A percentile compares a stretch with the other conserved stretches of the same genome.
Conservation (phyloP, 306 rosid genomes). For the Vigna nakashimae region DNA sequence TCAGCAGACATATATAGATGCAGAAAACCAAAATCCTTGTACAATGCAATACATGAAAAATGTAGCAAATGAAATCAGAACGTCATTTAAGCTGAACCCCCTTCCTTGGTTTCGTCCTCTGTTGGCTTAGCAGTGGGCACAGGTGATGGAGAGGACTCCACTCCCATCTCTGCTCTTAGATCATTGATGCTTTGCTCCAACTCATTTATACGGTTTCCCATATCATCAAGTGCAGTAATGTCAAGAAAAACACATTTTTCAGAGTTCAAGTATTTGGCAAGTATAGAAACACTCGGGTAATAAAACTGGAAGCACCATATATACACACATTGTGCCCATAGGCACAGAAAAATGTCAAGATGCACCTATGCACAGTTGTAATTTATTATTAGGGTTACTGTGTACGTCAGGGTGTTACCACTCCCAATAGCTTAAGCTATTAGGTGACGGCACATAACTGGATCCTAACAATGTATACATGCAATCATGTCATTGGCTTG, state of each 20-base stretch:
- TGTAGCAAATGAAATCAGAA: conserved; percentile 31
- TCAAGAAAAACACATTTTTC: conserved; percentile 61
- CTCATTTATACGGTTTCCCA: conserved; percentile 93
- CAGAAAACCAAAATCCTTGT: conserved; percentile 37
- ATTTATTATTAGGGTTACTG: not conserved
- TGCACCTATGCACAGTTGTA: not conserved
- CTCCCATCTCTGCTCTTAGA: conserved; percentile 89
- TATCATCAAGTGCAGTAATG: conserved; percentile 85
- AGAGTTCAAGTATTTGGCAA: conserved; percentile 35
- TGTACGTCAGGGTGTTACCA: not conserved
- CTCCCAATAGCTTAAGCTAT: conserved; percentile 14
- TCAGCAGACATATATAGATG: conserved; percentile 27
- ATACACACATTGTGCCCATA: conserved; percentile 13
- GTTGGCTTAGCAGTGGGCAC: conserved; percentile 53
- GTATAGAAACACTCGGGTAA: conserved; percentile 26
- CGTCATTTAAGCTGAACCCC: conserved; percentile 63
- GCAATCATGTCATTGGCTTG: conserved; percentile 32
- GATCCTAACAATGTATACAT: not conserved
- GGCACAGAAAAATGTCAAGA: conserved; percentile 9
- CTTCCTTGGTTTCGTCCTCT: conserved; percentile 63
- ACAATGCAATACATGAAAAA: conserved; percentile 38
- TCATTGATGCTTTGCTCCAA: conserved; percentile 94
- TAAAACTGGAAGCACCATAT: conserved; percentile 35
- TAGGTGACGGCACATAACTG: not conserved
- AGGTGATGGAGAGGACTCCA: conserved; percentile 86